phyloP scores from a whole-genome alignment of 2,329 filamentous ascomycete species.

The Sordariomycetes sp. region DNA sequence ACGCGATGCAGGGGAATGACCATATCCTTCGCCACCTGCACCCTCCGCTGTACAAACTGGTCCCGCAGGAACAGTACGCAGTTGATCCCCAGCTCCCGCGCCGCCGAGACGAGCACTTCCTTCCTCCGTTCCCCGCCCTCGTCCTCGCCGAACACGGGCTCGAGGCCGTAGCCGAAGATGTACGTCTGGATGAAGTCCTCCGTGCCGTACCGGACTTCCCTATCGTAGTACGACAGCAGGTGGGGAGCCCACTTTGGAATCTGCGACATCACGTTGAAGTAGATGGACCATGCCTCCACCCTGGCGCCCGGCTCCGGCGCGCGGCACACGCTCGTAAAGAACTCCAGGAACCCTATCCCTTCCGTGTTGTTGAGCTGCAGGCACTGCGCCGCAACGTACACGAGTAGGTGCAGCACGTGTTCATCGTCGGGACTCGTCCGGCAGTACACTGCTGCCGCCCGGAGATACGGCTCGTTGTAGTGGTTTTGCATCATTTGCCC shows the following conservation, averaged over 20 bases:
- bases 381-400: constrained; percentile 29
- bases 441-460: constrained; percentile 42
- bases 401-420: constrained; percentile 23
- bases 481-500: constrained; percentile 28
- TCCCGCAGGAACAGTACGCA: constrained; percentile 34
- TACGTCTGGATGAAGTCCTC: constrained; percentile 28
- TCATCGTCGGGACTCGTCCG: constrained; percentile 20
- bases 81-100: constrained; percentile 23
- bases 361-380: constrained; percentile 30
- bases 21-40: constrained; percentile 26
- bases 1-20: constrained; percentile 27
- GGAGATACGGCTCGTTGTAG: constrained; percentile 37
- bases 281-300: constrained; percentile 13
- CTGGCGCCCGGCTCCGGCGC: neutral
- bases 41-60: constrained; percentile 25
- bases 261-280: constrained; percentile 8
- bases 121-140: constrained; percentile 17
- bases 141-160: constrained; percentile 14
- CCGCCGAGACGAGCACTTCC: constrained; percentile 19
- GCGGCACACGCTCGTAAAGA: constrained; percentile 16
- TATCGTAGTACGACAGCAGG: constrained; percentile 32
- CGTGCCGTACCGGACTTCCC: constrained; percentile 23
- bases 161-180: constrained; percentile 23
- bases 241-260: constrained; percentile 35
- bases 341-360: constrained; percentile 32